phyloP scores from a whole-genome alignment of 495 filamentous ascomycete genomes.

The Aspergillus sparsus region DNA sequence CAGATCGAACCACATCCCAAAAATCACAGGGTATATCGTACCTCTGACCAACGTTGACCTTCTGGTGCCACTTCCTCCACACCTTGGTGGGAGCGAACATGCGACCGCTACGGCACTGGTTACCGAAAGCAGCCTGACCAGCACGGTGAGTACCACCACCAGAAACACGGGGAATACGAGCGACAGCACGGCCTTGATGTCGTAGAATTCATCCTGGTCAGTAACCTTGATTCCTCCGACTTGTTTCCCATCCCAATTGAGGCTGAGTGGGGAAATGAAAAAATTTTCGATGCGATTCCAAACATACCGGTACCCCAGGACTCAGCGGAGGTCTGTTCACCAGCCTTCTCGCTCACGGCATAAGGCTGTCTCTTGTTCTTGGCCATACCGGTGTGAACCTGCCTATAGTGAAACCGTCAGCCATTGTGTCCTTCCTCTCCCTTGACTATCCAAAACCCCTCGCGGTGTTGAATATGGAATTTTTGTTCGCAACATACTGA shows the following conservation, averaged over 20 bases:
- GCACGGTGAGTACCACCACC: constrained; percentile 99
- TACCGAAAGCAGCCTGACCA: constrained; percentile 99
- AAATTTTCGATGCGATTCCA: constrained; percentile 21
- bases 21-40: constrained; percentile 41
- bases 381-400: constrained; percentile 96
- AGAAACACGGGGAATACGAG: constrained; percentile 99
- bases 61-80: constrained; percentile 99
- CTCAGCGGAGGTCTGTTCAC: constrained; percentile 99
- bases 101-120: constrained; percentile 98
- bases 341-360: constrained; percentile 99
- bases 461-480: constrained; percentile 20
- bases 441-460: constrained; percentile 14
- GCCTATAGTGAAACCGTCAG: constrained; percentile 52
- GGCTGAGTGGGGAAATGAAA: background rate
- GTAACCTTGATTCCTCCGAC: constrained; percentile 12
- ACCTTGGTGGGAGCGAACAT: constrained; percentile 99
- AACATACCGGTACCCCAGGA: constrained; percentile 99
- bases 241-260: background rate
- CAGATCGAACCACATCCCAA: background rate
- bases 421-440: constrained; percentile 13
- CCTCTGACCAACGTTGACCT: constrained; percentile 98
- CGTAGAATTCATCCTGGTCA: constrained; percentile 27
- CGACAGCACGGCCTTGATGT: constrained; percentile 87
- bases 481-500: constrained; percentile 59
- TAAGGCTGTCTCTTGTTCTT: constrained; percentile 99